Percentiles rank a stretch among this genome's conserved stretches.
phyloP scores from a whole-genome alignment of 352 stramenopile genomes.

The Globisporangium spiculum region DNA sequence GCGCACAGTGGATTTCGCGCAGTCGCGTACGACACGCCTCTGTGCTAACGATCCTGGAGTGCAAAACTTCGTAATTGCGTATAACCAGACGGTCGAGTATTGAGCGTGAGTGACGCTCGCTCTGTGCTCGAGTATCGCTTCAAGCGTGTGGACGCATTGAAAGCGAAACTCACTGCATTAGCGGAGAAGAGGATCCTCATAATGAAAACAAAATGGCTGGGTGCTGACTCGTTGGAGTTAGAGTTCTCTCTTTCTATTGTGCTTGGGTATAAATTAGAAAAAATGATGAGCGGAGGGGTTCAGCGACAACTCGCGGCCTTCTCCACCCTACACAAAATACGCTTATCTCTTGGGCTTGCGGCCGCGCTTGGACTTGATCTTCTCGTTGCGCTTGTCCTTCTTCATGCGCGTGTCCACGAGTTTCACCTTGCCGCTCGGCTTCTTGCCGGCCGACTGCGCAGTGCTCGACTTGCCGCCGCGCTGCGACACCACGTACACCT shows the following conservation, averaged over 20 bases:
- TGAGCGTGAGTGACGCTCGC: too few species aligned
- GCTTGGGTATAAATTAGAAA: slow-evolving; percentile 18
- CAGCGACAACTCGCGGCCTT: not conserved
- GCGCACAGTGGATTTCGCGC: too few species aligned
- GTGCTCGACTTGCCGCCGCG: slow-evolving; percentile 51
- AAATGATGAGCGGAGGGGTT: slow-evolving; percentile 8
- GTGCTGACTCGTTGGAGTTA: not conserved
- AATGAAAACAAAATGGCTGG: not conserved
- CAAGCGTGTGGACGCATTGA: too few species aligned
- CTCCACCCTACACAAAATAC: not conserved
- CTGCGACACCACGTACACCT: slow-evolving; percentile 96
- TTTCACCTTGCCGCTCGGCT: slow-evolving; percentile 90
- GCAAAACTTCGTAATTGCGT: too few species aligned
- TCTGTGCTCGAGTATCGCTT: too few species aligned
- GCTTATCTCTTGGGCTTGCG: slow-evolving; percentile 86
- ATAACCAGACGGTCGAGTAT: too few species aligned
- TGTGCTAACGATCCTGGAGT: too few species aligned
- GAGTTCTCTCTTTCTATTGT: slow-evolving; percentile 9
- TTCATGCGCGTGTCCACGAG: slow-evolving; percentile 98
- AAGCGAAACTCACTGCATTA: too few species aligned
- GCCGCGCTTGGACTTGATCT: slow-evolving; percentile 78
- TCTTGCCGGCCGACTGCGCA: slow-evolving; percentile 68
- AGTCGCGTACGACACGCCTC: too few species aligned
- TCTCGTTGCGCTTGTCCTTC: slow-evolving; percentile 92
- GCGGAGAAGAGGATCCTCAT: too few species aligned